Conservation (phyloP, 305 asterid genomes). For the Fraxinus latifolia region DNA sequence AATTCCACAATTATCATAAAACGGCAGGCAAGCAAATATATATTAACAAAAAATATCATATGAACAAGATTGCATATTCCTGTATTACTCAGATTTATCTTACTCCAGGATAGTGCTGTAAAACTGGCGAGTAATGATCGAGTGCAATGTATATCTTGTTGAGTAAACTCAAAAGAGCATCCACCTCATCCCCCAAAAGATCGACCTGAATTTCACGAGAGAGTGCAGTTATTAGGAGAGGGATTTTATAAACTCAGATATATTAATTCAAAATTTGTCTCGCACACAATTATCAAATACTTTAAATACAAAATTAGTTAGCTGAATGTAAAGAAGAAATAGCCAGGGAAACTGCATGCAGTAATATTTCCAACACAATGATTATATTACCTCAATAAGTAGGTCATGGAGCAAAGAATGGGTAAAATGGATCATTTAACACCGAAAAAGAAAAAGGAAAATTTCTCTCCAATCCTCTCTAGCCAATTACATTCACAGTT, state of each 20-base stretch:
- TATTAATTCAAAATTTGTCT: conserved; percentile 1
- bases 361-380: not conserved
- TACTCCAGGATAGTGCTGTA: conserved; percentile 95
- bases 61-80: not conserved
- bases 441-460: not conserved
- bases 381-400: not conserved
- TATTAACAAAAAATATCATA: not conserved
- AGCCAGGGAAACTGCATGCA: not conserved
- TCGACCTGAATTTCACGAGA: conserved; percentile 62
- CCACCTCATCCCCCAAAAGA: conserved; percentile 94
- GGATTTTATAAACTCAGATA: not conserved
- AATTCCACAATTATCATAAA: not conserved
- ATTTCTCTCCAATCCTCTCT: not conserved
- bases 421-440: not conserved
- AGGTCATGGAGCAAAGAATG: not conserved
- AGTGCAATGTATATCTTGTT: conserved; percentile 78
- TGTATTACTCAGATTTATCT: conserved; percentile 24
- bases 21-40: conserved; percentile 4
- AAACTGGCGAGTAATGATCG: conserved; percentile 79
- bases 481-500: not conserved
- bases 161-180: conserved; percentile 58
- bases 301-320: not conserved
- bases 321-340: not conserved
- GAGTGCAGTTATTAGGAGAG: not conserved
- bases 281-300: not conserved